Evolutionary conservation across 768 basidiomycete genomes (phyloP), one percentile per base, ranked within the genome.

Genomic region (Podaxis sp.): DNA sequence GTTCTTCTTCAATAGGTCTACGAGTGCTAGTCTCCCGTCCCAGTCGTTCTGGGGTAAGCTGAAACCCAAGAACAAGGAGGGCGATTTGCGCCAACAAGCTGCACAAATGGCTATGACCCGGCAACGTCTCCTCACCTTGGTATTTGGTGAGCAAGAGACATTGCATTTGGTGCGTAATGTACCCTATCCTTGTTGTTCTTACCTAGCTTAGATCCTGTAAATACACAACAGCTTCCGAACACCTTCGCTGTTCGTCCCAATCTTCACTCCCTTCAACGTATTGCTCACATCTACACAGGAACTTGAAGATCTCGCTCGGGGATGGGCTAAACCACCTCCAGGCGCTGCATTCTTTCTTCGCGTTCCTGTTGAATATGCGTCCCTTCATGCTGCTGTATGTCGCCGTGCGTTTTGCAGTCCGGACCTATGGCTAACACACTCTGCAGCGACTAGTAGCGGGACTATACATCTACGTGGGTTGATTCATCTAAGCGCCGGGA

Each of bases 261-360:
- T 51, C 37, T 53, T 48, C 11, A 18, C 13, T 13, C 50, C 40
- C 27, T 54, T 61, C 38, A 13, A 32, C 46, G 52, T 61, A 35
- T 44, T 61, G 59, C 57, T 57, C 42, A 69, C 28, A 5, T 23
- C 62, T 50, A 11, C 58, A 16, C 60, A 94, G 92, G 92, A 94
- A 73, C 83, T 93, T 23, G 90, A 91, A 65, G 82, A 80, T 27
- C 80, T 89, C 50, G 92, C 91, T 10, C 80, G 89, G 68, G 90
- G 92, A 60, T 94, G 92, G 92, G 84, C 87, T 25, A 92, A 91
- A 67, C 91, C 91, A 11, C 90, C 92, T 14, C 89, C 91, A 56
- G 90, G 89, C 70, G 88, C 84, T 42, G 73, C 80, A 48, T 90
- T 93, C 76, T 79, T 81, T 63, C 75, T 94, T 59, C 89, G 92